Evolutionary conservation across 805 yeast genomes (phyloP), one percentile per base, ranked within the genome.

Genomic region (Candida methanosorbosa): DNA sequence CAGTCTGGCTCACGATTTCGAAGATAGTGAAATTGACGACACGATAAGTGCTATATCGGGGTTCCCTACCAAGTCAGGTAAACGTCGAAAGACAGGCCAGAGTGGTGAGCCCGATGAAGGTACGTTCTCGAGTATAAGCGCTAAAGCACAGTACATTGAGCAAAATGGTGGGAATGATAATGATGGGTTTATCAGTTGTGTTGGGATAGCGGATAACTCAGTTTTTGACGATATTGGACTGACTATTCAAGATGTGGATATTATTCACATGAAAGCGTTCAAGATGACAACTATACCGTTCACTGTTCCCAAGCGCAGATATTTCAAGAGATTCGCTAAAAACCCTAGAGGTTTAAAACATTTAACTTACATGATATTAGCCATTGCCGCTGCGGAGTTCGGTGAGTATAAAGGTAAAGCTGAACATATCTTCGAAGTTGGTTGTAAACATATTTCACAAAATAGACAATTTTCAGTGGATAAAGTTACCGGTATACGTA

Each of bases 311-410:
- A 21, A 32, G 14, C 37, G 35, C 21, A 38, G 59, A 29, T 54
- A 48, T 38, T 18, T 40, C 22, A 18, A 40, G 18, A 37, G 38
- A n/a, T 42, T 49, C 18, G 20, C 37, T 1, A 38, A 37, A 11
- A 39, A 52, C 15, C 55, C 57, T 0, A 19, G 23, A 9, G 26
- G 38, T 8, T 29, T 50, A 3, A 19, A 44, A 18, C 50, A 45
- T 32, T 45, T 44, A 22, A 34, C 45, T 5, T 51, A 49, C 29
- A 37, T 47, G 38, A 38, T 49, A 7, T 51, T 57, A 53, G 42
- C 58, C 8, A 15, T 34, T 1, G 37, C 40, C 12, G 37, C 43
- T 15, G 33, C 48, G 25, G 35, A 41, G 22, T 21, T 40, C 3
- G 47, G 49, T 17, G 42, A 44, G 16, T 46, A 43, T 32, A 41